Percentiles rank a stretch among this genome's conserved stretches.
Evolutionary conservation across 306 rosid genomes (phyloP).

Genomic region (Dalbergia cochinchinensis): DNA sequence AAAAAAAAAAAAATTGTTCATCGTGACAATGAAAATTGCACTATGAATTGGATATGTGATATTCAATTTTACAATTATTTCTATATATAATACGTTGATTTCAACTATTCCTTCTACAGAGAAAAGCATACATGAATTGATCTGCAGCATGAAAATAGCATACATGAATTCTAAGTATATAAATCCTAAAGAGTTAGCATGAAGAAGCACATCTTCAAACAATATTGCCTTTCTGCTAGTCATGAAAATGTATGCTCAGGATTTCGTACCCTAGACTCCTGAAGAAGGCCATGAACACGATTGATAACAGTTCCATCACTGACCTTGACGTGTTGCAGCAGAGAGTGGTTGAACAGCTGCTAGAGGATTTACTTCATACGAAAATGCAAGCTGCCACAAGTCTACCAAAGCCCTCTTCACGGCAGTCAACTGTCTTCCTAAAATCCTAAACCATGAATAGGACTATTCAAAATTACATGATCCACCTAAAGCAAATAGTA

Average conservation of each 20-base stretch:
- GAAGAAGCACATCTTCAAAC: conserved; percentile 26
- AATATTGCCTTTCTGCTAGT: conserved; percentile 5
- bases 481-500: background rate
- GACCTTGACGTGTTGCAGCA: conserved; percentile 50
- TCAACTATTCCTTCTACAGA: conserved; percentile 20
- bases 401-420: conserved; percentile 70
- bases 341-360: conserved; percentile 77
- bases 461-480: conserved; percentile 22
- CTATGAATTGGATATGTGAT: conserved; percentile 4
- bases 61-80: background rate
- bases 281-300: conserved; percentile 22
- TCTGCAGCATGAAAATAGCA: background rate
- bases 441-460: conserved; percentile 54
- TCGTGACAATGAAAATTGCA: conserved; percentile 6
- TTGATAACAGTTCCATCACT: conserved; percentile 47
- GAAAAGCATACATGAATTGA: conserved; percentile 3
- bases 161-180: background rate
- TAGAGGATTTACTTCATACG: conserved; percentile 89
- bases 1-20: background rate
- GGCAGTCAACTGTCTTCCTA: conserved; percentile 53
- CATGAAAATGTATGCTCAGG: conserved; percentile 7
- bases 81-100: background rate
- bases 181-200: conserved; percentile 24
- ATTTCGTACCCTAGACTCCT: conserved; percentile 30
- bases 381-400: conserved; percentile 91